Percentiles rank a stretch among this genome's conserved stretches.
Conservation (phyloP, 371 early-diverging fungal species). For the Racocetra persica region DNA sequence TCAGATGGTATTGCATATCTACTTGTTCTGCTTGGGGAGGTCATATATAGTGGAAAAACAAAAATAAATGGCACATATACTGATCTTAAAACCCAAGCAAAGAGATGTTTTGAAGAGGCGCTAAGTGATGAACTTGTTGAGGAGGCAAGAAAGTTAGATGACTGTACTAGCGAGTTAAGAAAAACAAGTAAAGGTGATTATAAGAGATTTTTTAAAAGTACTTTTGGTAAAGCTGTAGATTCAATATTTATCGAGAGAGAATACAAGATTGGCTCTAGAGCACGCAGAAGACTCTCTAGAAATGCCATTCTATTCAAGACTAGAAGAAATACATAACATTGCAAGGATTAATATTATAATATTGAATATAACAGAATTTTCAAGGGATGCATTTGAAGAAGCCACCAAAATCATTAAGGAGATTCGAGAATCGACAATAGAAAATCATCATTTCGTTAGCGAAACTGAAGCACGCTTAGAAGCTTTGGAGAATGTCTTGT, state of each 20-base stretch:
- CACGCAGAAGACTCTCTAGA: not conserved
- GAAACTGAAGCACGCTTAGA: not conserved
- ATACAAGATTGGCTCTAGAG: not conserved
- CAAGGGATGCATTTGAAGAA: no score
- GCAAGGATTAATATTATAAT: not conserved
- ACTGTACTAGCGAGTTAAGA: not conserved
- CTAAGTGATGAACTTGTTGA: not conserved
- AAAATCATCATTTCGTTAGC: not conserved
- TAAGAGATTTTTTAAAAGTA: not conserved
- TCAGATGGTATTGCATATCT: constrained; percentile 13
- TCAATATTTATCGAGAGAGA: not conserved
- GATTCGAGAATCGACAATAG: not conserved
- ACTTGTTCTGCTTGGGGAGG: not conserved
- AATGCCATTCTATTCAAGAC: not conserved
- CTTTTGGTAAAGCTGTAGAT: no score
- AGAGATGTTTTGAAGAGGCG: not conserved
- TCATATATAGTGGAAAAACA: not conserved
- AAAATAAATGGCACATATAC: not conserved
- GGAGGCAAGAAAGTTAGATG: not conserved
- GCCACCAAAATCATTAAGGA: constrained; percentile 1
- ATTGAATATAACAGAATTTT: no score
- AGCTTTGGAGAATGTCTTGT: constrained; percentile 11
- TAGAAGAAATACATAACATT: not conserved
- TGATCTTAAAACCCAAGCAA: not conserved
- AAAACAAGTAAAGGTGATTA: no score